Evolutionary conservation across 2,329 filamentous ascomycete genomes (phyloP), one percentile per base, ranked within the genome.

Genomic region (Elsinoe necatrix): DNA sequence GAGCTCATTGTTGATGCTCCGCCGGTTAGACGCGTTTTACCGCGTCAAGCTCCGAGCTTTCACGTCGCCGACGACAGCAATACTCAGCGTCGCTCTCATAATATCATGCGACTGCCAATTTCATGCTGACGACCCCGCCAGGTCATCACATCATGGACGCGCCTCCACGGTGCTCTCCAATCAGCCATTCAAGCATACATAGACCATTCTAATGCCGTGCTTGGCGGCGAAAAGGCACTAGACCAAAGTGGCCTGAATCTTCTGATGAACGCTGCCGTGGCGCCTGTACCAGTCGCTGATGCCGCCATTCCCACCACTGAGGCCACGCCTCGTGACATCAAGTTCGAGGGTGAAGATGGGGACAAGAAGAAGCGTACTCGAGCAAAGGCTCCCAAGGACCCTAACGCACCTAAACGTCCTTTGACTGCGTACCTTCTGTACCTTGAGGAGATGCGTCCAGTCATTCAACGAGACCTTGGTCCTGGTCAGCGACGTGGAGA

Each of bases 381-480:
- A 31, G 62, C 63, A 29, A 67, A 87, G 67, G 77, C 76, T 67
- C 69, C 71, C 48, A 74, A 70, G 62, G 92, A 97, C 70, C 91
- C 91, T 63, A 95, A 95, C 71, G 91, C 91, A 5, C 92, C 92
- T 59, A 97, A 96, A 81, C 84, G 91, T 52, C 91, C 92, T 7
- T 73, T 96, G 67, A 97, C 92, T 4, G 90, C 92, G 1, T 96
- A 95, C 77, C 95, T 97, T 77, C 77, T 96, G 60, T 97, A 90
- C 77, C 89, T 95, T 79, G 87, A 95, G 71, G 85, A 87, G 62
- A 89, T 89, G 62, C 87, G 93, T 51, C 81, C 84, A 54, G 85
- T 88, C 68, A 93, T 97, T 64, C 85, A 87, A 57, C 66, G 68
- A 3, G 67, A 71, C 47, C 80, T 95, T 9, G 69, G 81, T n/a